phyloP scores from a whole-genome alignment of 805 yeast genomes.

The Cyberlindnera amylophila region DNA sequence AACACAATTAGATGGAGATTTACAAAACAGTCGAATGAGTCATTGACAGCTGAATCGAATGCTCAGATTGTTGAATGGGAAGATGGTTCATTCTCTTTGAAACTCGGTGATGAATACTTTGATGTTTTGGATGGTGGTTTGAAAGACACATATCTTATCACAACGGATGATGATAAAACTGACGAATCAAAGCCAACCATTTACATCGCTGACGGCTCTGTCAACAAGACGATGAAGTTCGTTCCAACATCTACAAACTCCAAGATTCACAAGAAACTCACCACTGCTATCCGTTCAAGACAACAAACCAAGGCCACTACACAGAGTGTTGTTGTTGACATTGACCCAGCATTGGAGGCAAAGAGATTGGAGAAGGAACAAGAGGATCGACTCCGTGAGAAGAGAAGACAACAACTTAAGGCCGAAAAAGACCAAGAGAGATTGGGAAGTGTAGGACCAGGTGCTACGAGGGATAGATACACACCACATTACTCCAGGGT shows the following conservation, averaged over 20 bases:
- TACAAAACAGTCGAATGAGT: conserved; percentile 52
- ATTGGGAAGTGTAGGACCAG: conserved; percentile 40
- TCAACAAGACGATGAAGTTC: conserved; percentile 65
- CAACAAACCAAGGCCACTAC: conserved; percentile 34
- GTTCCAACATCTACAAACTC: conserved; percentile 91
- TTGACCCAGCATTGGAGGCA: conserved; percentile 70
- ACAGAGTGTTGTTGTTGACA: conserved; percentile 37
- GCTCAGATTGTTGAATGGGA: conserved; percentile 91
- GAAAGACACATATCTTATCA: conserved; percentile 68
- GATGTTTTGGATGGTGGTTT: conserved; percentile 66
- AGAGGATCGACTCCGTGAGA: conserved; percentile 59
- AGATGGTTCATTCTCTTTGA: conserved; percentile 84
- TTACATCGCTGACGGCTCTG: conserved; percentile 45
- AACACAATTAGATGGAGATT: conserved; percentile 95
- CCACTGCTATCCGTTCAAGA: conserved; percentile 54
- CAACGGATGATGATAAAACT: conserved; percentile 33
- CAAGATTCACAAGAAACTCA: conserved; percentile 73
- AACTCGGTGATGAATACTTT: conserved; percentile 82
- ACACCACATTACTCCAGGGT: conserved; percentile 29
- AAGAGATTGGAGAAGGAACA: conserved; percentile 65
- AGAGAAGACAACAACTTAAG: conserved; percentile 56
- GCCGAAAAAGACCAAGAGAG: conserved; percentile 55
- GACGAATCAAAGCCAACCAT: conserved; percentile 7
- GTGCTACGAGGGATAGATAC: conserved; percentile 25
- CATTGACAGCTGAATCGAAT: conserved; percentile 77